phyloP scores from a whole-genome alignment of 2,329 filamentous ascomycete species.

The Fusarium tupiense region DNA sequence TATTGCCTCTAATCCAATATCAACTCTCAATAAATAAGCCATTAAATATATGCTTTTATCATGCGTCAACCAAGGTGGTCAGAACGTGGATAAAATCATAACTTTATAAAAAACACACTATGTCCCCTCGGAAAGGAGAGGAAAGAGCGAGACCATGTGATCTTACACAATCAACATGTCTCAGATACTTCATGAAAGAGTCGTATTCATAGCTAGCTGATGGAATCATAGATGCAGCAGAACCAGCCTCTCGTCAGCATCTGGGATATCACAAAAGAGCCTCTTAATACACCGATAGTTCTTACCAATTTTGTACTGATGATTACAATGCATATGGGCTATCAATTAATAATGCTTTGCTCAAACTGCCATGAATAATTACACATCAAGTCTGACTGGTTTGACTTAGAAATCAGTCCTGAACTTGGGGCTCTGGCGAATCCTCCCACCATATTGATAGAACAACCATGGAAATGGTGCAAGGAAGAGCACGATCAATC shows the following conservation, averaged over 20 bases:
- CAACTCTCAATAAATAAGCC: too few species aligned
- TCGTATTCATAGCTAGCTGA: not conserved
- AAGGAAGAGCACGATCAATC: not conserved
- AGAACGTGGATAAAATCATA: too few species aligned
- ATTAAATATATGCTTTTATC: too few species aligned
- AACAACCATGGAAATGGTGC: not conserved
- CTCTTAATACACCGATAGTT: not conserved
- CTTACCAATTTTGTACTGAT: not conserved
- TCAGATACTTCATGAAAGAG: not conserved
- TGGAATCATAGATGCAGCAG: not conserved
- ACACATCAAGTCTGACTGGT: not conserved
- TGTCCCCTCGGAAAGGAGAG: too few species aligned
- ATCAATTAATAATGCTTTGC: not conserved
- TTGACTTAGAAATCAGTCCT: not conserved
- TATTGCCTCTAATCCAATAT: too few species aligned
- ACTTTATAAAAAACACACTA: too few species aligned
- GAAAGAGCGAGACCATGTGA: not conserved
- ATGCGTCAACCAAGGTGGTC: too few species aligned
- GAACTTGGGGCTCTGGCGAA: not conserved
- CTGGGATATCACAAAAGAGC: fast-evolving
- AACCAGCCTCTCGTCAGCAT: not conserved
- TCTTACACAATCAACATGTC: not conserved
- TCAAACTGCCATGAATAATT: not conserved
- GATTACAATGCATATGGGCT: not conserved
- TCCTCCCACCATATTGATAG: not conserved